Evolutionary conservation across 163 green algal genomes (phyloP).

Genomic region (Trebouxia gelatinosa): DNA sequence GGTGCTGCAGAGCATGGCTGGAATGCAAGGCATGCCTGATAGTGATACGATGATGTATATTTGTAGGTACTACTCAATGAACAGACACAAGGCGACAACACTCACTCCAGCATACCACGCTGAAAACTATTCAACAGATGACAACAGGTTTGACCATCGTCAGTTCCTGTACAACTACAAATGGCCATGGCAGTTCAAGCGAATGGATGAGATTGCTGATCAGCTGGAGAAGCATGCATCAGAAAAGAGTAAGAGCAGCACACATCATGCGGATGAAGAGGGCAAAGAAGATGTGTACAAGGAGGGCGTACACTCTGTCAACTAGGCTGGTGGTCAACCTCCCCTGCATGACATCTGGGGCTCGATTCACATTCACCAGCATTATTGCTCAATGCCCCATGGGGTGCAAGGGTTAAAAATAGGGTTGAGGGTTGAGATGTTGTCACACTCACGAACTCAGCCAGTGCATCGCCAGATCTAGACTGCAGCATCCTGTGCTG

Average conservation of each 20-base stretch:
- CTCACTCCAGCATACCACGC: constrained; percentile 97
- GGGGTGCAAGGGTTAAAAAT: too few species aligned
- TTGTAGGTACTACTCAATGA: constrained; percentile 85
- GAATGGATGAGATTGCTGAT: constrained; percentile 53
- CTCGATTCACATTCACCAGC: too few species aligned
- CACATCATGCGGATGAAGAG: background rate
- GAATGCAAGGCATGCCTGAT: too few species aligned
- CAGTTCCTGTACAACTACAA: constrained; percentile 95
- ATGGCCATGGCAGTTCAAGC: constrained; percentile 75
- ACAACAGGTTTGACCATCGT: constrained; percentile 94
- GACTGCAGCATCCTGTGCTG: too few species aligned
- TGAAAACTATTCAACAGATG: constrained; percentile 94
- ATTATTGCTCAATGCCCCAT: too few species aligned
- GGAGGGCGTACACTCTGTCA: constrained; percentile 12
- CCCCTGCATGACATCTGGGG: too few species aligned
- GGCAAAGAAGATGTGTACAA: background rate
- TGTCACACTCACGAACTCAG: too few species aligned
- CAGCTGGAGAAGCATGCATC: constrained; percentile 9
- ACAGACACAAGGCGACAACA: constrained; percentile 96
- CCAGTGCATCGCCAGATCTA: too few species aligned
- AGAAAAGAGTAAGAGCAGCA: constrained; percentile 11
- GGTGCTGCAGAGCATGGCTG: too few species aligned
- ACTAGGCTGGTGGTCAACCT: too few species aligned
- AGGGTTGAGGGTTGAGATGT: too few species aligned
- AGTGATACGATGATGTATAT: too few species aligned